A percentile compares a stretch with the other conserved stretches of the same genome.
phyloP scores from a whole-genome alignment of 164 flowering plant genomes.

The Protea cynaroides region DNA sequence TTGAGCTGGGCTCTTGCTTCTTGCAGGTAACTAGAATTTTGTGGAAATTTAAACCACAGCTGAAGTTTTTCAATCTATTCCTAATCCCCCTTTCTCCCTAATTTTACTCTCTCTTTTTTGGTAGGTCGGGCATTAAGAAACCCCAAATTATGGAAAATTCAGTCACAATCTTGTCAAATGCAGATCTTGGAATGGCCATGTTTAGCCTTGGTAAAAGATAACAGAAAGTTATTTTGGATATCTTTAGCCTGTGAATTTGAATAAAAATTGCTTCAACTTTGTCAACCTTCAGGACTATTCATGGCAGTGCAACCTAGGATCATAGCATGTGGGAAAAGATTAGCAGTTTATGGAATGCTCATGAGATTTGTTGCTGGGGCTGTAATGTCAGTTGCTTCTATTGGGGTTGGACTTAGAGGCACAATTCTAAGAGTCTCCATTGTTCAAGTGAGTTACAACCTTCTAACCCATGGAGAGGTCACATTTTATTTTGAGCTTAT shows the following conservation, averaged over 20 bases:
- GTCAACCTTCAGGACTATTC: constrained; percentile 25
- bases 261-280: not conserved
- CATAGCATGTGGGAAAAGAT: constrained; percentile 37
- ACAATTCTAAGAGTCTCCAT: constrained; percentile 26
- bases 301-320: constrained; percentile 40
- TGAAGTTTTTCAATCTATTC: not conserved
- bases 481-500: not conserved
- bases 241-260: not conserved
- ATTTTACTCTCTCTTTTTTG: not conserved
- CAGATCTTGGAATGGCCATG: constrained; percentile 49
- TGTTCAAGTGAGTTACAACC: constrained; percentile 24
- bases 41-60: not conserved
- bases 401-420: constrained; percentile 32
- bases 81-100: not conserved
- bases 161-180: constrained; percentile 31
- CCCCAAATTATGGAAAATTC: constrained; percentile 32
- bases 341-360: constrained; percentile 28
- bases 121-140: constrained; percentile 30
- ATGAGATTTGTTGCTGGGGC: constrained; percentile 32
- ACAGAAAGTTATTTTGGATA: too few species aligned
- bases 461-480: not conserved
- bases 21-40: constrained; percentile 21
- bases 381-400: constrained; percentile 34
- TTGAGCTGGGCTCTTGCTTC: constrained; percentile 33
- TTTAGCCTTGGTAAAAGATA: constrained; percentile 34